Evolutionary conservation across 2,329 filamentous ascomycete genomes (phyloP), one percentile per base, ranked within the genome.

Genomic region (Nigrospora oryzae): DNA sequence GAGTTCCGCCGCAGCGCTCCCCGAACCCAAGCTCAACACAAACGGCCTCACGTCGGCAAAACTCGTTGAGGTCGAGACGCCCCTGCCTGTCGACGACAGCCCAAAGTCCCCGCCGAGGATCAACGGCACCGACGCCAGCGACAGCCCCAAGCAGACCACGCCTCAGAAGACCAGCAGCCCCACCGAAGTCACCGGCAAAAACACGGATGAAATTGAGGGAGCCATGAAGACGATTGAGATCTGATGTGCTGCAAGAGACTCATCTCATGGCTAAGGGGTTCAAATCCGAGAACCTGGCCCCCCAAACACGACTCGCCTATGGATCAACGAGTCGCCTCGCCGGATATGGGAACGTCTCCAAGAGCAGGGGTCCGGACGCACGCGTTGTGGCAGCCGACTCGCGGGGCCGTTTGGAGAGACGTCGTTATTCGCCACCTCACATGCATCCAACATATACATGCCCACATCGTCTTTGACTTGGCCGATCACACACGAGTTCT

Each of bases 221-320:
- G 64, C 67, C 31, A 77, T 81, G 75, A 81, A 78, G 66, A 77
- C 74, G 49, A 81, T 81, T 62, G 75, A 79, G 62, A 81, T 81
- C 54, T 81, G 64, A 64, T 43, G 50, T 53, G 45, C 50, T 53
- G 42, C 40, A 56, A 52, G 53, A 59, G 46, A 47, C 49, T n/a
- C 34, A 31, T 4, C 13, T 23, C 12, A 5, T n/a, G 15, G 12
- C 5, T 11, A 30, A 12, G 15, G 6, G 11, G 11, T 30, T 16
- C 13, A 28, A 16, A 14, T 6, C n/a, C 17, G 12, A 23, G 34
- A 16, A 7, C 23, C 23, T 28, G 23, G 23, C 23, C 23, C 23
- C 23, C 16, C 6, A 23, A 36, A 28, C 15, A 7, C 19, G 34
- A 36, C 34, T 36, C 15, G 34, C 14, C 13, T 5, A 36, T 8